Conservation (phyloP, 2,329 filamentous ascomycete genomes). For the Monosporascus ibericus region DNA sequence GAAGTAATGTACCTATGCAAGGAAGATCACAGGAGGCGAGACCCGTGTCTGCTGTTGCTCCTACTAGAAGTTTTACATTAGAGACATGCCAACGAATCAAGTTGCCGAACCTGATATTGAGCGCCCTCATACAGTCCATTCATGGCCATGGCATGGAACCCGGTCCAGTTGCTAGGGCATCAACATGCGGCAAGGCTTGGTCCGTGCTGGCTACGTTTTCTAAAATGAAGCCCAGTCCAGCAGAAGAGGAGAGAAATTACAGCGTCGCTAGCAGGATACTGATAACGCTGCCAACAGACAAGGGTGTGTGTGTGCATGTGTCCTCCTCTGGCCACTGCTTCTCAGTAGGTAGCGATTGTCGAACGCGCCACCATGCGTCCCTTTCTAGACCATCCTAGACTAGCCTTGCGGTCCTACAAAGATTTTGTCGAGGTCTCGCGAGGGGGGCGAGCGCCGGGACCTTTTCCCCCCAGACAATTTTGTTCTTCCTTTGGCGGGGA, state of each 20-base stretch:
- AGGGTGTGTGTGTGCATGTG: neutral
- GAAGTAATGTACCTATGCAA: too few species aligned
- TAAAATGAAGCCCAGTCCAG: slow-evolving; percentile 17
- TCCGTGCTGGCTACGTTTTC: slow-evolving; percentile 17
- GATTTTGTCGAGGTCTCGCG: neutral
- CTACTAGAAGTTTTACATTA: neutral
- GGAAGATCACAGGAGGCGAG: too few species aligned
- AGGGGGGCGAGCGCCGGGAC: neutral
- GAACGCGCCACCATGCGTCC: neutral
- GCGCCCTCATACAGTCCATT: neutral
- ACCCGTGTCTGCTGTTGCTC: neutral
- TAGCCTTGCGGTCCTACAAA: neutral
- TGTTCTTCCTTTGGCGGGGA: too few species aligned
- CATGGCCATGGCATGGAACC: neutral
- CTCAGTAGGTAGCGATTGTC: neutral
- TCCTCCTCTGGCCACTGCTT: neutral
- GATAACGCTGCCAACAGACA: slow-evolving; percentile 6
- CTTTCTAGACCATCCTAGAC: neutral
- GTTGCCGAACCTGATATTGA: neutral
- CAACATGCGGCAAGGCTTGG: slow-evolving; percentile 16
- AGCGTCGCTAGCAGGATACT: slow-evolving; percentile 22
- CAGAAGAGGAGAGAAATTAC: slow-evolving; percentile 21
- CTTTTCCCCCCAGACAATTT: too few species aligned
- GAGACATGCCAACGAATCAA: neutral
- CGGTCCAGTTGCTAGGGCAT: slow-evolving; percentile 15